Evolutionary conservation across 2,329 filamentous ascomycete species (phyloP).

Genomic region (Fusarium devonianum): DNA sequence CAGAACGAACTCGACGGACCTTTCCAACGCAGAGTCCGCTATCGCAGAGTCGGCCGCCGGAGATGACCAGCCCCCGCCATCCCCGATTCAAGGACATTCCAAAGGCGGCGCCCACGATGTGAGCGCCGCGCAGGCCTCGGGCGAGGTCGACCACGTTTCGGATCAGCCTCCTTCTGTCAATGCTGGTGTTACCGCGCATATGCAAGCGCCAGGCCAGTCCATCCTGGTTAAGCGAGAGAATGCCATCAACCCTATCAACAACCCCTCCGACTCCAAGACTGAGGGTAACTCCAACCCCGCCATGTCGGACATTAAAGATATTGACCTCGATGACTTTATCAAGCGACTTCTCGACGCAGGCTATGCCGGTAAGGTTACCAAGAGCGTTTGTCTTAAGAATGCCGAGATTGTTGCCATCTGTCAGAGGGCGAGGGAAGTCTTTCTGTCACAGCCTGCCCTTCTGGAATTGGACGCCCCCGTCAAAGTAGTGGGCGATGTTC

Average conservation of each 20-base stretch:
- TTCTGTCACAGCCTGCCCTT: constrained; percentile 89
- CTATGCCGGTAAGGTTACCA: constrained; percentile 96
- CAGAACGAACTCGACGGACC: constrained; percentile 52
- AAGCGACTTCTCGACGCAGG: constrained; percentile 91
- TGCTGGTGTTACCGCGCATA: constrained; percentile 62
- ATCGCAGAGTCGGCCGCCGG: constrained; percentile 43
- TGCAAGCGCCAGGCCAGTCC: constrained; percentile 81
- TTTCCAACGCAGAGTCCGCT: constrained; percentile 53
- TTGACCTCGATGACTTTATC: constrained; percentile 97
- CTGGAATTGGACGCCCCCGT: constrained; percentile 93
- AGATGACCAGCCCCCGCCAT: constrained; percentile 75
- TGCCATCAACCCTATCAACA: constrained; percentile 70
- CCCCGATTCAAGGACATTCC: constrained; percentile 79
- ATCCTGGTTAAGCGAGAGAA: constrained; percentile 86
- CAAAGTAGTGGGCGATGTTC: constrained; percentile 99
- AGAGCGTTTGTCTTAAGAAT: constrained; percentile 96
- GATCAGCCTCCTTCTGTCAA: constrained; percentile 81
- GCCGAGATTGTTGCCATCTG: constrained; percentile 97
- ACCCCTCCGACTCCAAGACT: constrained; percentile 51
- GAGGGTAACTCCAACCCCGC: constrained; percentile 68
- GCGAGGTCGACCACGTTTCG: constrained; percentile 94
- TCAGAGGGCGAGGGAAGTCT: constrained; percentile 83
- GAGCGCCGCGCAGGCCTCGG: constrained; percentile 79
- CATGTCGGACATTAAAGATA: constrained; percentile 89
- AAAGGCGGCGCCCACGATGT: constrained; percentile 80